phyloP scores from a whole-genome alignment of 2,329 filamentous ascomycete genomes.

The Alternaria sp. region DNA sequence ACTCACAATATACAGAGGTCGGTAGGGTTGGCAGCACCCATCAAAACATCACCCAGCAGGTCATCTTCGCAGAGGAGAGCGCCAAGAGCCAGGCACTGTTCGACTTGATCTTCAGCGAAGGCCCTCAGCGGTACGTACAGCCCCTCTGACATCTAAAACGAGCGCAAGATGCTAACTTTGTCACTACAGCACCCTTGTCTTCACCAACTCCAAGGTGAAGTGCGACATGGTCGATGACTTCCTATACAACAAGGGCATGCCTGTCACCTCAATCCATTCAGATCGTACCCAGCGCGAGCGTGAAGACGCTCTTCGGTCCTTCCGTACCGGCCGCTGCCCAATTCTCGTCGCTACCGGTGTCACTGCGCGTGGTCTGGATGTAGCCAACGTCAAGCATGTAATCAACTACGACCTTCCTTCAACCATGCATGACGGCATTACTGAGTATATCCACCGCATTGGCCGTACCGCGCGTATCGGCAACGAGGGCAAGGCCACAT shows the following conservation, averaged over 20 bases:
- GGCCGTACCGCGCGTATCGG: conserved; percentile 95
- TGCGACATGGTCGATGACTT: conserved; percentile 89
- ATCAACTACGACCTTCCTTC: conserved; percentile 92
- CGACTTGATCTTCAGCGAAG: conserved; percentile 72
- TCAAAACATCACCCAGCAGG: conserved; percentile 77
- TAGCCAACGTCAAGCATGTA: conserved; percentile 85
- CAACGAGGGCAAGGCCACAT: conserved; percentile 82
- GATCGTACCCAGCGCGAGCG: conserved; percentile 89
- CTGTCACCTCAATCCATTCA: conserved; percentile 85
- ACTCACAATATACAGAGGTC: conserved; percentile 56
- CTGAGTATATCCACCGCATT: conserved; percentile 93
- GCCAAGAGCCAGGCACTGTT: conserved; percentile 74
- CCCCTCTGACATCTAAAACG: background rate
- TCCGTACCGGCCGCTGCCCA: conserved; percentile 75
- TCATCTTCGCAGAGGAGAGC: conserved; percentile 70
- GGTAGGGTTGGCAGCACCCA: conserved; percentile 87
- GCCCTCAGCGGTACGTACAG: conserved; percentile 63
- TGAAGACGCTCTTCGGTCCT: conserved; percentile 87
- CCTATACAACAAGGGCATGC: conserved; percentile 78
- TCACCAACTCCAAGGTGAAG: conserved; percentile 80
- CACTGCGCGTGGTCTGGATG: conserved; percentile 85
- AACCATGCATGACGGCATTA: conserved; percentile 79
- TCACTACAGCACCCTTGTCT: conserved; percentile 70
- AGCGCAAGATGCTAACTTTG: background rate
- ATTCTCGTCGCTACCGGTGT: conserved; percentile 88